Evolutionary conservation across 176 grass and related monocot species (phyloP), one percentile per base, ranked within the genome.

Genomic region (Juncus inflexus): DNA sequence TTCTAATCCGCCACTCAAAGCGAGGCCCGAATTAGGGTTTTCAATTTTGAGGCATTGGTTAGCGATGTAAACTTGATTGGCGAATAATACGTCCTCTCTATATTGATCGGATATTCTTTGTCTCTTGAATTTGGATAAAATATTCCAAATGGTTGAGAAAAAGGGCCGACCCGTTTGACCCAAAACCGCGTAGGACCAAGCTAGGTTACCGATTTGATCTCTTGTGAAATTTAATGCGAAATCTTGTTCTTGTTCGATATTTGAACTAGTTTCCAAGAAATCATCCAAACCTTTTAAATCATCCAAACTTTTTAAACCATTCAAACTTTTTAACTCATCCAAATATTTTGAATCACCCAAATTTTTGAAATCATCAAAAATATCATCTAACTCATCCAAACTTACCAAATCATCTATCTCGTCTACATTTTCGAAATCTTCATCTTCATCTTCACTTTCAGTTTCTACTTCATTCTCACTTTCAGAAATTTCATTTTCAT

Each of bases 131-230:
- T 81, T 79, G 55, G 79, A 86, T 37, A 97, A 42, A 67, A 70
- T 73, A 10, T 2, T 86, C 84, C 87, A 97, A 37, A 91, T 63
- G n/a, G 64, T 72, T 7, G 60, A 86, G 71, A 96, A 96, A 76
- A 96, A 89, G 4, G 40, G 74, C 8, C 82, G 82, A 77, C 70
- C 77, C 73, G 87, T 87, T 81, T 79, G 82, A 36, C 85, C 87
- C 65, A 96, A 78, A 58, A 91, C 92, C 67, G 87, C 77, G 72
- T 91, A 91, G 12, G 92, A 96, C 92, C 92, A 96, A 59, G 87
- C 70, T 83, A 96, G 81, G 76, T 85, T 91, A 15, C 82, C 87
- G 74, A 89, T 61, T 76, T 96, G 87, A 85, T 86, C 82, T 74
- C 92, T 75, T 16, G 51, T 86, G 58, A 96, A 91, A 66, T 86